Base-by-base conservation (phyloP, 1,139 yeast species). In the Suhomyces bolitotheri region DNA sequence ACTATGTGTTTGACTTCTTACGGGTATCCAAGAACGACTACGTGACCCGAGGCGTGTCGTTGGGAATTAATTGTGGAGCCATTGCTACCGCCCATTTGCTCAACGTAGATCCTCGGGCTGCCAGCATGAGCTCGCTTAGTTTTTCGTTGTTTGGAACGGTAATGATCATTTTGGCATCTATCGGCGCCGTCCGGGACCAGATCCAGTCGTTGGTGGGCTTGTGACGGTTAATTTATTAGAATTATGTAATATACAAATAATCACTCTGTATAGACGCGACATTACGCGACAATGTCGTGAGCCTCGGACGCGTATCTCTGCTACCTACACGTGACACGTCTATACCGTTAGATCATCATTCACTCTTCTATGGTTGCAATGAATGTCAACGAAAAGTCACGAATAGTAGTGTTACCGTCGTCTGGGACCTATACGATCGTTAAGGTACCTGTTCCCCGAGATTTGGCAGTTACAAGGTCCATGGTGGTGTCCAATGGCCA, bases 21-120 rank as follows among this genome's bases (percentile, higher is more conserved):
- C 55, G 81, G 29, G 71, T 85, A 3, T 67, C 78, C 4, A 69
- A 73, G 22, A 75, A 76, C 49, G 94, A 85, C 54, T 85, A 76
- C 51, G 81, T 85, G 5, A 81, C 90, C 0, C 61, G 90, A 44
- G 95, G 95, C 1, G 78, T 84, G 11, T 78, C 87, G 1, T 60
- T 84, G 36, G 95, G 95, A 2, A 73, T 83, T 33, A 82, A 82
- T 51, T 82, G 90, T 50, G 87, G 90, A 5, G 95, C 95, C 1
- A 82, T 85, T 34, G 88, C 89, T 1, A 82, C 94, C 3, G 92
- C 92, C 0, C 84, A 82, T 55, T 61, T 85, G 33, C 59, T 85
- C 22, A 76, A 74, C 20, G 70, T 72, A 22, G 90, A 84, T 50
- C 87, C 94, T 4, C 64, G 94, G 45, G 92, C 94, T 13, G 90